A percentile compares a stretch with the other conserved stretches of the same genome.
Evolutionary conservation across 441 rosid genomes (phyloP).

Genomic region (Isatis lusitanica): DNA sequence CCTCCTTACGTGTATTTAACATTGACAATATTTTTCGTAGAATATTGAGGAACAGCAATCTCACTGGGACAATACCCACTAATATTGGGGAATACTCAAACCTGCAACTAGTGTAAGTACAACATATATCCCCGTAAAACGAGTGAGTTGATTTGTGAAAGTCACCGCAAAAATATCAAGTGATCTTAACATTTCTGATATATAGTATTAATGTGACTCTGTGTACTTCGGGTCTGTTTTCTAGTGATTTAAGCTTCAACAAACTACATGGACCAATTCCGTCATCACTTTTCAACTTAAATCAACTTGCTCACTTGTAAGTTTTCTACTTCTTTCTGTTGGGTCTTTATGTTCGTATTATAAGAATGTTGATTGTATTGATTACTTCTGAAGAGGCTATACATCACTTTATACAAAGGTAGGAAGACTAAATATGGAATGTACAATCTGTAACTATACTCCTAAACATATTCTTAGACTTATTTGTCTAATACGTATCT

Average conservation of each 20-base stretch:
- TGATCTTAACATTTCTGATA: too few species aligned
- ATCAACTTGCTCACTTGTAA: slow-evolving; percentile 40
- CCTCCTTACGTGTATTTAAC: background rate
- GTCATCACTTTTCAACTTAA: slow-evolving; percentile 42
- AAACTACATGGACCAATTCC: slow-evolving; percentile 46
- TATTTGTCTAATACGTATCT: too few species aligned
- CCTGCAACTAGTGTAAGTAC: slow-evolving; percentile 56
- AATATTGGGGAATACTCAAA: slow-evolving; percentile 44
- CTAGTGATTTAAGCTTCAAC: slow-evolving; percentile 71
- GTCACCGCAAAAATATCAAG: background rate
- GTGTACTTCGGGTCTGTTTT: background rate
- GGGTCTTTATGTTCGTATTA: background rate
- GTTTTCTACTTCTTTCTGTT: slow-evolving; percentile 3
- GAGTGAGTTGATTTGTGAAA: background rate
- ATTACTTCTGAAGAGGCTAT: too few species aligned
- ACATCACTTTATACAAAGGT: too few species aligned
- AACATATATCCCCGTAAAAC: slow-evolving; percentile 8
- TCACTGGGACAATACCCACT: slow-evolving; percentile 58
- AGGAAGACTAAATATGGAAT: too few species aligned
- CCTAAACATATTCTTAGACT: too few species aligned
- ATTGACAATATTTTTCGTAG: slow-evolving; percentile 34
- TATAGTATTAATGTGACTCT: background rate
- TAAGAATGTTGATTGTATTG: too few species aligned
- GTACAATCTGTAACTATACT: too few species aligned
- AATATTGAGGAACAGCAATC: slow-evolving; percentile 50